phyloP scores from a whole-genome alignment of 306 rosid species.

The Castanea crenata region DNA sequence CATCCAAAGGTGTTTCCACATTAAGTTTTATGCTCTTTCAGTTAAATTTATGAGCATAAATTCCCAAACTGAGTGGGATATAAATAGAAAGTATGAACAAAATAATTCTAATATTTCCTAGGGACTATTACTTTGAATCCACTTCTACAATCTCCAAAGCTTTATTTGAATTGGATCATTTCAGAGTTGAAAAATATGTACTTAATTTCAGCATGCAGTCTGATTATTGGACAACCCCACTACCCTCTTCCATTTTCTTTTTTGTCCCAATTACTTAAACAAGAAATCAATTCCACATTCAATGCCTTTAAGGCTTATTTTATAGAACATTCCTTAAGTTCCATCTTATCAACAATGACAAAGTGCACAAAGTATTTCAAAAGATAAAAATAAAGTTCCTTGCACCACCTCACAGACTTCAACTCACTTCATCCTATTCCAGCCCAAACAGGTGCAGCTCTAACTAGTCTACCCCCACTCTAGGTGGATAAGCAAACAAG shows the following conservation, averaged over 20 bases:
- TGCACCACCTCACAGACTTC: background rate
- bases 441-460: background rate
- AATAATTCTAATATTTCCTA: background rate
- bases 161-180: background rate
- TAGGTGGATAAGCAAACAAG: background rate
- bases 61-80: background rate
- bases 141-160: background rate
- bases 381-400: background rate
- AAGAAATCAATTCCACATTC: background rate
- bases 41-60: background rate
- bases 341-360: background rate
- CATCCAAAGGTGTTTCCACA: background rate
- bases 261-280: background rate
- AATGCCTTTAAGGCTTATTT: background rate
- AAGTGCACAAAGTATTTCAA: background rate
- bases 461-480: background rate
- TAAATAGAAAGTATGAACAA: background rate
- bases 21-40: background rate
- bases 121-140: background rate
- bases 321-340: background rate
- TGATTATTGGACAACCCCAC: background rate
- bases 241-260: background rate
- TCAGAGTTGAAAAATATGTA: too few species aligned
- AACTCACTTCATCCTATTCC: background rate
- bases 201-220: background rate